Conservation (phyloP, 108 stramenopile species). For the Skeletonema menzelii region DNA sequence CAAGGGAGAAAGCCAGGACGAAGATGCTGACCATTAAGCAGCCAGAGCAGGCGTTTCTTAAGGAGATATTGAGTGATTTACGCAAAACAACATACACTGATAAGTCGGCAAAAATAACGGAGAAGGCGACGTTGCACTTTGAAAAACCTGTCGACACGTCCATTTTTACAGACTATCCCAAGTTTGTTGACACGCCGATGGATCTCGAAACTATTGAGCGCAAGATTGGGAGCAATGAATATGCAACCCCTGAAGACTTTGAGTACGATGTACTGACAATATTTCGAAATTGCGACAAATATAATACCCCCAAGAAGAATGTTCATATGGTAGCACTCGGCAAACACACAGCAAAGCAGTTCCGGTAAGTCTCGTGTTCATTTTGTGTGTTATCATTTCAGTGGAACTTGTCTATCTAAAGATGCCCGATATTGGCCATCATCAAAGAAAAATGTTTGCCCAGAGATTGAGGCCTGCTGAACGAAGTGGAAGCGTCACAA, state of each 20-base stretch:
- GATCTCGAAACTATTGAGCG: constrained; percentile 75
- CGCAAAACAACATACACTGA: constrained; percentile 72
- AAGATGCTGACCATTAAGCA: constrained; percentile 45
- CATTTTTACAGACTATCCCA: constrained; percentile 66
- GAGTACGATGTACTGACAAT: constrained; percentile 81
- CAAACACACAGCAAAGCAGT: constrained; percentile 67
- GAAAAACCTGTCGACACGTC: constrained; percentile 74
- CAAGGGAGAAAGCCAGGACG: constrained; percentile 37
- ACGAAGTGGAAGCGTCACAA: constrained; percentile 17
- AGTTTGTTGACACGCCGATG: constrained; percentile 69
- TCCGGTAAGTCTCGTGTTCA: constrained; percentile 37
- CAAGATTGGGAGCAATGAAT: constrained; percentile 59
- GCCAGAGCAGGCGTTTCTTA: constrained; percentile 61
- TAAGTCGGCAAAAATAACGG: constrained; percentile 73
- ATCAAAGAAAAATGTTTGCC: constrained; percentile 51
- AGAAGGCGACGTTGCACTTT: constrained; percentile 70
- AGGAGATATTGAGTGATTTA: constrained; percentile 59
- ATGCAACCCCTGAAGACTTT: constrained; percentile 64
- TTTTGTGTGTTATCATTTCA: background rate
- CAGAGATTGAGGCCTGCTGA: constrained; percentile 61
- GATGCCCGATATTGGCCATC: background rate
- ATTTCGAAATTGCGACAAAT: constrained; percentile 80
- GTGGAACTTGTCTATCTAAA: background rate
- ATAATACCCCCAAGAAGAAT: constrained; percentile 63
- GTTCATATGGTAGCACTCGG: constrained; percentile 70